phyloP scores from a whole-genome alignment of 805 yeast genomes.

The Cyberlindnera nakhonratchasimensis region DNA sequence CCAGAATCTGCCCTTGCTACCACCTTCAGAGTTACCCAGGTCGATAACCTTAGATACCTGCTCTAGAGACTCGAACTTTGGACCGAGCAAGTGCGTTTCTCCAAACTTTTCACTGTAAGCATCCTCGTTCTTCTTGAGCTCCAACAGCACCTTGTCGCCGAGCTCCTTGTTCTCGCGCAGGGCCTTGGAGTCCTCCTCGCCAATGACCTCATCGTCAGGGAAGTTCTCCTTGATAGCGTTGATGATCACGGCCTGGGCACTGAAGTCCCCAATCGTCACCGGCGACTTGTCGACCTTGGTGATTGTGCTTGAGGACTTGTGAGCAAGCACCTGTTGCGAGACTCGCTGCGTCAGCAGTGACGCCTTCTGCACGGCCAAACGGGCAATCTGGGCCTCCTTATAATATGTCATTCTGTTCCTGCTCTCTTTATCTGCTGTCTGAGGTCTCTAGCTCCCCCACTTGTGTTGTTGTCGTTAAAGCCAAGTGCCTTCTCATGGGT shows the following conservation, averaged over 20 bases:
- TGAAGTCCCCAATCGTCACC: conserved; percentile 94
- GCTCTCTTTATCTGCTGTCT: not conserved
- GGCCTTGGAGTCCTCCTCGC: conserved; percentile 84
- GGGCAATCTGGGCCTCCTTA: conserved; percentile 75
- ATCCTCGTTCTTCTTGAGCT: conserved; percentile 52
- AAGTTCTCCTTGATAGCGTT: conserved; percentile 75
- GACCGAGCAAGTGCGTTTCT: conserved; percentile 26
- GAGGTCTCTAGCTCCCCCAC: no score
- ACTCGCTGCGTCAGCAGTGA: conserved; percentile 65
- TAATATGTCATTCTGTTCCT: conserved; percentile 38
- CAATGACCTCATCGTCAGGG: conserved; percentile 84
- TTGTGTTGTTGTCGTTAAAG: no score
- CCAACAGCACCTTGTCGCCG: conserved; percentile 51
- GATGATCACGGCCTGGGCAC: conserved; percentile 91
- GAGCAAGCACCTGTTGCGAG: conserved; percentile 51
- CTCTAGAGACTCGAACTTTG: conserved; percentile 40
- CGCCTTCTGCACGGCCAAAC: conserved; percentile 88
- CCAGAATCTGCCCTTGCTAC: conserved; percentile 83
- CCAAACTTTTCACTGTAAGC: conserved; percentile 33
- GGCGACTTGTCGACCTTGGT: conserved; percentile 86
- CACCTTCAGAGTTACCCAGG: conserved; percentile 77
- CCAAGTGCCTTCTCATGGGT: no score
- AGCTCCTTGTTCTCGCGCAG: conserved; percentile 51
- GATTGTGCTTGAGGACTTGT: conserved; percentile 49
- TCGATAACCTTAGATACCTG: conserved; percentile 68